Conservation (phyloP, 2,329 filamentous ascomycete species). For the Lachnellula occidentalis region DNA sequence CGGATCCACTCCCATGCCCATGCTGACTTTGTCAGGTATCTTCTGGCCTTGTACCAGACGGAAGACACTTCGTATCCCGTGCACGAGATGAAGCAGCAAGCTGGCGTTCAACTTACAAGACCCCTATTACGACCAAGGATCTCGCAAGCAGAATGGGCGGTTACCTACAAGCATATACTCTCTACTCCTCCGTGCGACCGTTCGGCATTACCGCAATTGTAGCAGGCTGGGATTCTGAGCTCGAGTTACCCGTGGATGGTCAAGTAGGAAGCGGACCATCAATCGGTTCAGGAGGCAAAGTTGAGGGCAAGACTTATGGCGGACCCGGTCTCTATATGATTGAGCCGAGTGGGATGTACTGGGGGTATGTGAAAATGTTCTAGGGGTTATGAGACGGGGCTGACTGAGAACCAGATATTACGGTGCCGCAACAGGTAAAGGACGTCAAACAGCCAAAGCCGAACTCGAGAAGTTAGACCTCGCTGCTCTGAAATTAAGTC, state of each 20-base stretch:
- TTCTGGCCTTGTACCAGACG: constrained; percentile 90
- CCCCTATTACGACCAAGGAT: constrained; percentile 81
- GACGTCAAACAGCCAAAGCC: constrained; percentile 91
- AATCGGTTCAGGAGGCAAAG: constrained; percentile 78
- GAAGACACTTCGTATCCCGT: constrained; percentile 88
- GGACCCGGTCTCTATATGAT: constrained; percentile 98
- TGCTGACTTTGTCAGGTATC: constrained; percentile 62
- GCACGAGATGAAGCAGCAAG: constrained; percentile 87
- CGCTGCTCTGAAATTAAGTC: constrained; percentile 65
- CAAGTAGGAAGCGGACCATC: constrained; percentile 79
- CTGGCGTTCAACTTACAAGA: constrained; percentile 93
- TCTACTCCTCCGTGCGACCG: constrained; percentile 93
- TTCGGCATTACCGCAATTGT: constrained; percentile 96
- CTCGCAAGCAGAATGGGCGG: constrained; percentile 90
- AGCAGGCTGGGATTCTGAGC: constrained; percentile 87
- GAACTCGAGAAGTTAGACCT: constrained; percentile 98
- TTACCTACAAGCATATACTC: constrained; percentile 95
- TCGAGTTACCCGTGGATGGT: constrained; percentile 79
- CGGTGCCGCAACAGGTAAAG: constrained; percentile 94
- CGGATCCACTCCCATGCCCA: not conserved
- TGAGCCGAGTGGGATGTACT: constrained; percentile 93
- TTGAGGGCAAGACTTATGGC: constrained; percentile 68
- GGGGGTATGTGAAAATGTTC: constrained; percentile 49
- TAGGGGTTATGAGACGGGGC: too few species aligned
- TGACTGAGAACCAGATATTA: constrained; percentile 56